Evolutionary conservation across 2,329 filamentous ascomycete species (phyloP).

Genomic region (Paradendryphiella salina): DNA sequence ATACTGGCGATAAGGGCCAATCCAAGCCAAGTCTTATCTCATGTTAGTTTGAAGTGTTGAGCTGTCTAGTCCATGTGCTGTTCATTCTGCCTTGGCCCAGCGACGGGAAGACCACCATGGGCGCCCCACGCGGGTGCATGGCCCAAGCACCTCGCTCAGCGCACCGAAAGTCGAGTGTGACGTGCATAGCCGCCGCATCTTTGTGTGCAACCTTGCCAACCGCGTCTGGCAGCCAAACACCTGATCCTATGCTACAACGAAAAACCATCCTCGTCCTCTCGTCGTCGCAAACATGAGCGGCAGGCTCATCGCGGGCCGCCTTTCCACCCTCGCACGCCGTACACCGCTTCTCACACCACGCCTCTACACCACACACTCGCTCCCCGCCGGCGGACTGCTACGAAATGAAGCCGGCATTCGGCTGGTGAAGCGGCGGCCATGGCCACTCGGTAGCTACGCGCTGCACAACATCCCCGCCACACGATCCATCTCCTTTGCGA

Average conservation of each 20-base stretch:
- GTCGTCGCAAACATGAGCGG: conserved; percentile 61
- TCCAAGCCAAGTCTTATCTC: background rate
- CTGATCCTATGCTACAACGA: conserved; percentile 24
- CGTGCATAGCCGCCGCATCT: conserved; percentile 21
- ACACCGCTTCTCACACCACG: conserved; percentile 63
- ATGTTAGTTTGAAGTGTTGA: background rate
- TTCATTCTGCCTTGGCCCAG: background rate
- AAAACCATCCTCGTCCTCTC: conserved; percentile 10
- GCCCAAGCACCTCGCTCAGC: conserved; percentile 6
- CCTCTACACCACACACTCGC: conserved; percentile 46
- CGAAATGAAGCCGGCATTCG: conserved; percentile 43
- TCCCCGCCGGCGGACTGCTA: conserved; percentile 46
- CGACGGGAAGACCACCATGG: background rate
- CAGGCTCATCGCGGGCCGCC: conserved; percentile 75
- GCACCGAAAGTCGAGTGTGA: conserved; percentile 20
- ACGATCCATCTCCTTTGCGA: conserved; percentile 67
- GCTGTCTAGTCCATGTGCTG: conserved; percentile 8
- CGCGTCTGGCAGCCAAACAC: background rate
- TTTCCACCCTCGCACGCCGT: conserved; percentile 68
- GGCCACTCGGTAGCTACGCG: conserved; percentile 74
- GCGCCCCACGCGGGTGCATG: conserved; percentile 16
- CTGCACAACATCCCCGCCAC: conserved; percentile 78
- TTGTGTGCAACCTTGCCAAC: conserved; percentile 7
- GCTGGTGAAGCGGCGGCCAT: conserved; percentile 60
- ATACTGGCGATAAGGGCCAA: background rate